A percentile compares a stretch with the other conserved stretches of the same genome.
Evolutionary conservation across 2,329 filamentous ascomycete species (phyloP).

Genomic region (Fusarium equiseti): DNA sequence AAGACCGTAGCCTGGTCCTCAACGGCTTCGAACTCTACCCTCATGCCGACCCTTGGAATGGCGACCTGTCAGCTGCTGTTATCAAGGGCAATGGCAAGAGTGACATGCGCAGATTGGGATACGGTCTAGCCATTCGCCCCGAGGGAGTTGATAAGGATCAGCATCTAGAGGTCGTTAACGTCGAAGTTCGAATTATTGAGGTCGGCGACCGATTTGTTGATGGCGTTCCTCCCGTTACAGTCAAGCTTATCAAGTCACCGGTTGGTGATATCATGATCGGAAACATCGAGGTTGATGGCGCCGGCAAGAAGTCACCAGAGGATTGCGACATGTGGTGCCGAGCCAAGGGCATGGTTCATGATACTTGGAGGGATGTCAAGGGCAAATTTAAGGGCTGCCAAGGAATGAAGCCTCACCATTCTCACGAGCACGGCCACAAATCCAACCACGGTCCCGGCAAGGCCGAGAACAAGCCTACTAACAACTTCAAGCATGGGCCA

Average conservation of each 20-base stretch:
- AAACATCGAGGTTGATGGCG: conserved; percentile 56
- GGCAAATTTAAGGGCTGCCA: conserved; percentile 46
- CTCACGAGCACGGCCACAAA: conserved; percentile 25
- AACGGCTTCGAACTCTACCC: conserved; percentile 73
- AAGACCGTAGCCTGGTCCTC: conserved; percentile 62
- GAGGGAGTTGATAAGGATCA: conserved; percentile 63
- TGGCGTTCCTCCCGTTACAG: conserved; percentile 66
- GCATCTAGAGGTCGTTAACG: conserved; percentile 62
- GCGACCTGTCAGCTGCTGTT: conserved; percentile 60
- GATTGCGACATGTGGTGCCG: conserved; percentile 66
- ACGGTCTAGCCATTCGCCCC: conserved; percentile 59
- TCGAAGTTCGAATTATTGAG: conserved; percentile 71
- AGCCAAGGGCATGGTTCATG: conserved; percentile 54
- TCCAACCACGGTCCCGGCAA: conserved; percentile 33
- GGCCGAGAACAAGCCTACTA: conserved; percentile 39
- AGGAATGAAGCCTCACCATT: conserved; percentile 33
- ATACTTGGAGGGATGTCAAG: conserved; percentile 47
- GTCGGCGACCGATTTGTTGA: conserved; percentile 68
- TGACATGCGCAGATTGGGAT: conserved; percentile 61
- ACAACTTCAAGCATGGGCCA: conserved; percentile 33
- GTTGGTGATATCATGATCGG: conserved; percentile 67
- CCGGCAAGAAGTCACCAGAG: conserved; percentile 16
- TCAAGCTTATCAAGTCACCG: conserved; percentile 72
- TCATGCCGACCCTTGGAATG: conserved; percentile 59
- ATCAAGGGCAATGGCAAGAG: conserved; percentile 55